Base-by-base conservation (phyloP, 2,329 filamentous ascomycete species). In the Calonectria crousiana region DNA sequence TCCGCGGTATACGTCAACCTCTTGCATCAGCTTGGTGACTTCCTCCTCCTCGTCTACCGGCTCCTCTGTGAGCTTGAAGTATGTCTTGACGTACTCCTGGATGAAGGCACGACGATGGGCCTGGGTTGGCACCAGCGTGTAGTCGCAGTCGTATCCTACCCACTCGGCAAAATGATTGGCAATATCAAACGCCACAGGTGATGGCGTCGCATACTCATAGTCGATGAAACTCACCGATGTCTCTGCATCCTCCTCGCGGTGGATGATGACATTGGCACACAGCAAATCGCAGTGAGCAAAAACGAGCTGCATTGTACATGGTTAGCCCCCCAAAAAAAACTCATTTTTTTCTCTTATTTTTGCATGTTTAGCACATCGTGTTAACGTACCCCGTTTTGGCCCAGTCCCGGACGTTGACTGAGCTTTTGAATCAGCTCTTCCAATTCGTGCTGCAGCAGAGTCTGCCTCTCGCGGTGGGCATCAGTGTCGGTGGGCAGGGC, bases 81-180 rank as follows among this genome's bases (percentile, higher is more conserved):
- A 98, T 75, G 93, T 92, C 74, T 89, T 88, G 34, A 98, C 90
- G 82, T 99, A 99, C 82, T 96, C 93, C 76, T 90, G 88, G 74
- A 98, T 90, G 85, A 99, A 99, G 69, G 93, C 91, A 56, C 92
- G 90, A 34, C 97, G 93, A 80, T 96, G 92, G 26, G 92, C 88
- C 75, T 90, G 90, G 1, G 95, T 97, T 6, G 97, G 97, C 71
- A 98, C 90, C 78, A 93, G 93, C 80, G 87, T 91, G 86, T 94
- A 96, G 85, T 98, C 95, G 88, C 97, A 99, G 80, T 98, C 95
- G 82, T 98, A 98, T 72, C 97, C 97, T 74, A 94, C 96, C 96
- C 97, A 99, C 86, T 99, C 97, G 62, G 97, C 95, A 83, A 99
- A 98, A 88, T 99, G 97, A 86, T 99, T 99, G 66, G 96, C 94